Evolutionary conservation across 805 yeast genomes (phyloP).

Genomic region (Metschnikowia drakensbergensis): DNA sequence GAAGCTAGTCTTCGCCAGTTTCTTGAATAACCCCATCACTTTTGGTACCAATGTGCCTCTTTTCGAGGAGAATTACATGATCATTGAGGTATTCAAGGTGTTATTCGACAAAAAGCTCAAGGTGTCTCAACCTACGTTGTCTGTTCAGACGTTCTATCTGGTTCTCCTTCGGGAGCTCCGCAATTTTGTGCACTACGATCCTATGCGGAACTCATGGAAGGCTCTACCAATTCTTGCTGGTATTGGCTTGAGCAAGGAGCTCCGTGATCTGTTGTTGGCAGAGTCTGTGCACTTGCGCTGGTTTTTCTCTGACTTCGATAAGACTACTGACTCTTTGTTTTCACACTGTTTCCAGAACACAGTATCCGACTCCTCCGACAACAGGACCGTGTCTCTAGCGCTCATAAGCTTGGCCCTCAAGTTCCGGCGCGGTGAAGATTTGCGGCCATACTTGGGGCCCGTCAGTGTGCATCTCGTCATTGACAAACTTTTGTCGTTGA

Average conservation of each 20-base stretch:
- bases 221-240: constrained; percentile 48
- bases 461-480: constrained; percentile 21
- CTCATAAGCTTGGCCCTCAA: constrained; percentile 35
- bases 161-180: constrained; percentile 32
- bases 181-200: constrained; percentile 30
- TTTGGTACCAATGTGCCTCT: constrained; percentile 17
- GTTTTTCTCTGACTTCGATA: constrained; percentile 38
- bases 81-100: constrained; percentile 48
- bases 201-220: constrained; percentile 39
- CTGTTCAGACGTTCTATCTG: constrained; percentile 42
- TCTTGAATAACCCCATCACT: constrained; percentile 42
- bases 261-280: constrained; percentile 30
- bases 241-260: constrained; percentile 33
- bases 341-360: constrained; percentile 23
- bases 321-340: constrained; percentile 26
- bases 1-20: constrained; percentile 40
- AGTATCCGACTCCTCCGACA: constrained; percentile 19
- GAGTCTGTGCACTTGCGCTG: constrained; percentile 25
- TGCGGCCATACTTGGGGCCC: constrained; percentile 20
- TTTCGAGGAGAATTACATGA: constrained; percentile 32
- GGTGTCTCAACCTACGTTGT: constrained; percentile 46
- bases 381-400: constrained; percentile 27
- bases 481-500: constrained; percentile 18
- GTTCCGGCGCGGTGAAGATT: constrained; percentile 22
- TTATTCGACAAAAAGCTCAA: constrained; percentile 43